phyloP scores from a whole-genome alignment of 768 basidiomycete genomes.

The Rhizopogon vinicolor region DNA sequence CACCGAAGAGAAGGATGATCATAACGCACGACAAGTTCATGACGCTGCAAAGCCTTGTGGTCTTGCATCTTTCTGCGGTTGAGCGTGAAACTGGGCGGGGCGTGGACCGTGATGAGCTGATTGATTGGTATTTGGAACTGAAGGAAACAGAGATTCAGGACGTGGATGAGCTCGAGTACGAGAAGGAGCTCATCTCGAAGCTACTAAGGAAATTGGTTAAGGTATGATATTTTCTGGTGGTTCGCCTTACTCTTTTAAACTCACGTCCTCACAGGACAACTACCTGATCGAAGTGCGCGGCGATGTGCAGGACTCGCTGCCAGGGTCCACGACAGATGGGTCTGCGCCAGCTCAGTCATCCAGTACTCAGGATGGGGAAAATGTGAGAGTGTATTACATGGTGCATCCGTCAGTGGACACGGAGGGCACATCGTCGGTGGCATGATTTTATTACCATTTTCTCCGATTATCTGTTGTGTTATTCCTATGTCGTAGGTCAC shows the following conservation, averaged over 20 bases:
- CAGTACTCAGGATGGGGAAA: conserved; percentile 44
- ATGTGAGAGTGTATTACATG: conserved; percentile 78
- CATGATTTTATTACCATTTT: background rate
- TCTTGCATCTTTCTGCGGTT: conserved; percentile 72
- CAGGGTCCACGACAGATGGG: conserved; percentile 56
- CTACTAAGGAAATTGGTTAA: conserved; percentile 87
- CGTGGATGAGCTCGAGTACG: conserved; percentile 84
- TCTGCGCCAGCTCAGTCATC: conserved; percentile 42
- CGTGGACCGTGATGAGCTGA: conserved; percentile 84
- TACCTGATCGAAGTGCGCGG: conserved; percentile 82
- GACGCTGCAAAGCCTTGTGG: conserved; percentile 82
- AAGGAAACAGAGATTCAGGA: conserved; percentile 81
- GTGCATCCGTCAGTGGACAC: conserved; percentile 86
- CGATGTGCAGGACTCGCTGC: conserved; percentile 77
- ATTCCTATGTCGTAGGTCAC: background rate
- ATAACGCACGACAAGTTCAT: conserved; percentile 97
- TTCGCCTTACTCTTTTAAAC: background rate
- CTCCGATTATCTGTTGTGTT: background rate
- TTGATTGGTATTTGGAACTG: conserved; percentile 94
- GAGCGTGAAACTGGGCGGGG: conserved; percentile 77
- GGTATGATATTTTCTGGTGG: conserved; percentile 39
- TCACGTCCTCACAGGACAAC: conserved; percentile 53
- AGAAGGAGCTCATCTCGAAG: conserved; percentile 87
- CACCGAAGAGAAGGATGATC: conserved; percentile 71
- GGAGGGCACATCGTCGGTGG: conserved; percentile 41